Evolutionary conservation across 2,329 filamentous ascomycete species (phyloP), one percentile per base, ranked within the genome.

Genomic region (Aspergillus quadricinctus): DNA sequence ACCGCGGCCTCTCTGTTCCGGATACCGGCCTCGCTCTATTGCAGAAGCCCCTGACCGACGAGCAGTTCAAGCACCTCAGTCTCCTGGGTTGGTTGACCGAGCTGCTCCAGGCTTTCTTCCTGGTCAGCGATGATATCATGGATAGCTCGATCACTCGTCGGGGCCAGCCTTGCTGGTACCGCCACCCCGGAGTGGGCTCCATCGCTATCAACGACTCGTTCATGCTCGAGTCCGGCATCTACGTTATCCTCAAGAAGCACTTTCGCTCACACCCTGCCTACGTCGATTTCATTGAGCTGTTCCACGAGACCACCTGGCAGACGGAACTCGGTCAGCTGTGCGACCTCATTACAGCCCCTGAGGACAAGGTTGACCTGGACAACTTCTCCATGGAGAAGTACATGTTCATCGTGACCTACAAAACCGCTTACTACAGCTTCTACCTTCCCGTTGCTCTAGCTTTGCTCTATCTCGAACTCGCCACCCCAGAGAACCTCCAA

Each of bases 341-440:
- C 75, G 94, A 99, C 75, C 82, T 99, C 62, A 85, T 97, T 73
- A 99, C 94, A 49, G 94, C 94, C 40, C 94, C 94, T 45, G 94
- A 99, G 79, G 92, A 97, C 75, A 81, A 87, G 60, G 89, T 97
- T 70, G 87, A 97, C 78, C 87, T 99, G 62, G 82, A 90, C 82
- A 96, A 96, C 81, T 99, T 99, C 83, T 92, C 87, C 75, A 82
- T 97, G 76, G 84, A 92, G 60, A 99, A 72, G 83, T 96, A 96
- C 82, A 87, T 82, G 68, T 99, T 97, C 83, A 99, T 99, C 71
- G 94, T 99, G 79, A 90, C 96, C 78, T 97, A 96, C 87, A 99
- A 99, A 86, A 99, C 94, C 25, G 92, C 94, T 52, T 99, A 95
- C 82, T 99, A 99, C 83, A 95, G 89, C 71, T 99, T 99, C 83